Conservation (phyloP, 768 basidiomycete species). For the Gautieria morchelliformis region DNA sequence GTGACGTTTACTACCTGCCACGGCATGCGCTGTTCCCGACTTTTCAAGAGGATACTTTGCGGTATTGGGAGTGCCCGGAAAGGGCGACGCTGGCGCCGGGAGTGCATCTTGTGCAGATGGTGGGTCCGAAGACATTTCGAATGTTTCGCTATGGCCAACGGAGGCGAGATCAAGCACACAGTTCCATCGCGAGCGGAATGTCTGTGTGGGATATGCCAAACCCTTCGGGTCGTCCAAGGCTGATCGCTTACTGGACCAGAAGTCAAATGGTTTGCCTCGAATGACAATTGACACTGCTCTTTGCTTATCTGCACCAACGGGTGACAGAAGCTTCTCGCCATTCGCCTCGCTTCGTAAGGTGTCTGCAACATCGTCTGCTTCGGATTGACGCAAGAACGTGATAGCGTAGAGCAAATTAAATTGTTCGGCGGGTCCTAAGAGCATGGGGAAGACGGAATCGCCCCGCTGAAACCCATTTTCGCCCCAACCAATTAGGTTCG, state of each 20-base stretch:
- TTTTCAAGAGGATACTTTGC: slow-evolving; percentile 14
- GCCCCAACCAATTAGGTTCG: slow-evolving; percentile 42
- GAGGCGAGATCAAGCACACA: slow-evolving; percentile 73
- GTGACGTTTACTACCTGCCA: slow-evolving; percentile 52
- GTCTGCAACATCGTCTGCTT: slow-evolving; percentile 21
- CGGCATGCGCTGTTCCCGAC: slow-evolving; percentile 24
- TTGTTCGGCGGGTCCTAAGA: slow-evolving; percentile 65
- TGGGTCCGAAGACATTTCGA: slow-evolving; percentile 14
- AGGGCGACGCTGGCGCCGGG: slow-evolving; percentile 74
- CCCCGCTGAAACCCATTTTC: slow-evolving; percentile 24
- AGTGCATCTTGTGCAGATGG: slow-evolving; percentile 35
- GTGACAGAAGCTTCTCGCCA: slow-evolving; percentile 11
- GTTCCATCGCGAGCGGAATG: slow-evolving; percentile 85
- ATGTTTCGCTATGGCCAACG: slow-evolving; percentile 18
- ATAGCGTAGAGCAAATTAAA: slow-evolving; percentile 86
- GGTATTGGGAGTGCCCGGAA: slow-evolving; percentile 36
- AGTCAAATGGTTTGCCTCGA: slow-evolving; percentile 55
- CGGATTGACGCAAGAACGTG: slow-evolving; percentile 61
- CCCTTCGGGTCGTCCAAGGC: slow-evolving; percentile 5
- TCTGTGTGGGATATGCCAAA: slow-evolving; percentile 52
- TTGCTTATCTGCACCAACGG: slow-evolving; percentile 41
- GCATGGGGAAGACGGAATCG: slow-evolving; percentile 53
- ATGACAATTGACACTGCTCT: slow-evolving; percentile 75
- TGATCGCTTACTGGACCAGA: background rate
- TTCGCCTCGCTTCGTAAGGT: background rate